phyloP scores from a whole-genome alignment of 179 eudicot species.

The Spergularia azorica region DNA sequence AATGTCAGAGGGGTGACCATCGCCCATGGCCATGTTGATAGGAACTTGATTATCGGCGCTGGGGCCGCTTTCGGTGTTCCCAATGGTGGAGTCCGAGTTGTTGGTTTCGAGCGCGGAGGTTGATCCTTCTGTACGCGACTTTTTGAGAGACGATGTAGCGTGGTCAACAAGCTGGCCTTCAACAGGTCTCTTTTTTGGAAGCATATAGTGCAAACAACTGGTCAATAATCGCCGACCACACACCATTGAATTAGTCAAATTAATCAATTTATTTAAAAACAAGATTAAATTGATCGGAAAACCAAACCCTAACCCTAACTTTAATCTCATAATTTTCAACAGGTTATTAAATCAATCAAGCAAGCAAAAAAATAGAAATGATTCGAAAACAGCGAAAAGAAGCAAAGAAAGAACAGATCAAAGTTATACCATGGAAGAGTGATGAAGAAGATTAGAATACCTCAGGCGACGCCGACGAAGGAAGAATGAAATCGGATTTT shows the following conservation, averaged over 20 bases:
- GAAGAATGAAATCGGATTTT: conserved; percentile 35
- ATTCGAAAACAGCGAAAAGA: conserved; percentile 35
- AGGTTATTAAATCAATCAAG: neutral
- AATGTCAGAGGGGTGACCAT: conserved; percentile 52
- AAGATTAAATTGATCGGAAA: neutral
- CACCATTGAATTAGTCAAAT: conserved; percentile 29
- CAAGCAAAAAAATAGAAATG: neutral
- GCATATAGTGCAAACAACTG: conserved; percentile 83
- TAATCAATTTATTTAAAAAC: neutral
- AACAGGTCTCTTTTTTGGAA: conserved; percentile 71
- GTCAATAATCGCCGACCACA: conserved; percentile 45
- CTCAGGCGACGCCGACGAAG: conserved; percentile 36
- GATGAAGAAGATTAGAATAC: conserved; percentile 28
- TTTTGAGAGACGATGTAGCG: conserved; percentile 38
- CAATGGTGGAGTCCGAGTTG: conserved; percentile 2
- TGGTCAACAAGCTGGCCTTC: conserved; percentile 44
- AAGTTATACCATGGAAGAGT: conserved; percentile 10
- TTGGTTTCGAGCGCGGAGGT: conserved; percentile 18
- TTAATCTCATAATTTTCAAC: too few relatives aligned
- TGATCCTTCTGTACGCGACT: conserved; percentile 38
- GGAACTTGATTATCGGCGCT: conserved; percentile 18
- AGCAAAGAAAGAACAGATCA: conserved; percentile 21
- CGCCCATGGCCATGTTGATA: conserved; percentile 49
- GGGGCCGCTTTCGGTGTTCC: conserved; percentile 10
- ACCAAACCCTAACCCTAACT: conserved; percentile 25